phyloP scores from a whole-genome alignment of 371 early-diverging fungal genomes.

The Entomophthora muscae region DNA sequence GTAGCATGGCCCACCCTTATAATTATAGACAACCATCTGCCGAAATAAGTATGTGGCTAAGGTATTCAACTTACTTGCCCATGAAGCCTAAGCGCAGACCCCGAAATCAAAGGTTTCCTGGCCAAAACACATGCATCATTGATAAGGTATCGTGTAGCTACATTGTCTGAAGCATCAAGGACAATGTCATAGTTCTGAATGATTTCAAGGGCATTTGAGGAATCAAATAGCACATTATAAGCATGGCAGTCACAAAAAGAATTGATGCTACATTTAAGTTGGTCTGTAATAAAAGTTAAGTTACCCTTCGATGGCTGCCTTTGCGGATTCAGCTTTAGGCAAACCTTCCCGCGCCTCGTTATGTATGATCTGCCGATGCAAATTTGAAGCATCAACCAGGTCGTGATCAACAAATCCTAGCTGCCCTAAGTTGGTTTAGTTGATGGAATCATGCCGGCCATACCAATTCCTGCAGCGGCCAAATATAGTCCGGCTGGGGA shows the following conservation, averaged over 20 bases:
- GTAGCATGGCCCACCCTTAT: constrained; percentile 86
- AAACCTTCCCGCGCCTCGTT: constrained; percentile 50
- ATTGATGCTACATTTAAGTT: constrained; percentile 15
- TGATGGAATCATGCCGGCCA: not conserved
- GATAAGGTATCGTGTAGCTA: constrained; percentile 88
- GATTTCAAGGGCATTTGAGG: constrained; percentile 24
- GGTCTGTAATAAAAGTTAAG: constrained; percentile 1
- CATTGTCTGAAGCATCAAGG: constrained; percentile 93
- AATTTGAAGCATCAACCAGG: constrained; percentile 79
- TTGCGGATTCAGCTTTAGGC: constrained; percentile 71
- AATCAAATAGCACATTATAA: constrained; percentile 20
- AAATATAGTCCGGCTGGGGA: constrained; percentile 83
- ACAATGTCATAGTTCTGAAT: constrained; percentile 60
- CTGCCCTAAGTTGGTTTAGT: constrained; percentile 18
- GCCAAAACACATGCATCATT: constrained; percentile 84
- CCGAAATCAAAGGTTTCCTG: constrained; percentile 80
- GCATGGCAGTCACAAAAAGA: constrained; percentile 17
- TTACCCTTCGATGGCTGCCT: constrained; percentile 32
- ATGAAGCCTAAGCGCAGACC: constrained; percentile 85
- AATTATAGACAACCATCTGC: constrained; percentile 69
- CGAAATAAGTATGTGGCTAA: not conserved
- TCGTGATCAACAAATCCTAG: constrained; percentile 96
- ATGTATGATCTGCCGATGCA: constrained; percentile 95
- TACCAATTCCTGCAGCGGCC: constrained; percentile 79
- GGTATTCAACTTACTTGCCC: constrained; percentile 47